Evolutionary conservation across 2,329 filamentous ascomycete species (phyloP), one percentile per base, ranked within the genome.

Genomic region (Sclerotinia subarctica): DNA sequence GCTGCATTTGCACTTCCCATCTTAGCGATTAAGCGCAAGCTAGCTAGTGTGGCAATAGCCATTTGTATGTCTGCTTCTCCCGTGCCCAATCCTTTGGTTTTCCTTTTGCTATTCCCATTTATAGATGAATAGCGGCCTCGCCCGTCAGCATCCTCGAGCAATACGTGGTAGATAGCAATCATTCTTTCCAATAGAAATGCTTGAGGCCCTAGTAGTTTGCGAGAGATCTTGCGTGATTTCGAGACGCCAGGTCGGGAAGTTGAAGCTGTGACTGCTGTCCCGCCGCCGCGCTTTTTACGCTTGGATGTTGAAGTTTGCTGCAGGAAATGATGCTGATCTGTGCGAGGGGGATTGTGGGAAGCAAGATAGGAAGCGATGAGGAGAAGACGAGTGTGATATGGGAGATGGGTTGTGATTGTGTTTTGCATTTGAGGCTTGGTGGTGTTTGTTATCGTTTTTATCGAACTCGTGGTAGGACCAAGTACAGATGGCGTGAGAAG

Each of bases 281-380:
- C 84, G 63, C 84, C 83, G 24, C 74, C 73, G 65, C 76, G 77
- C 71, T 78, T 79, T 29, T 74, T 72, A 21, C 78, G 76, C 67
- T 80, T 80, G 21, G 75, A 72, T 44, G 77, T 70, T 1, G 76
- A 49, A 5, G 59, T 73, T 49, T 73, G 69, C 68, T 79, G 81
- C 73, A 90, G 92, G 81, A 95, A 95, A 75, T 92, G 87, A 1
- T 87, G 83, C 5, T 87, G 81, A 77, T 95, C 92, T 75, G 91
- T 87, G n/a, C 87, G 85, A 1, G 90, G 81, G 19, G 90, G 86
- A 77, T 94, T 95, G 82, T 92, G 92, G 1, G 90, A 93, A 64
- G 92, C 90, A 3, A 95, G 86, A 79, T 95, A 95, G 4, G 91
- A 89, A 47, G 91, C 87, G 35, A 93, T 83, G 15, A 95, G 85